phyloP scores from a whole-genome alignment of 192 early-diverging fungal genomes.

The Coemansia sp. region DNA sequence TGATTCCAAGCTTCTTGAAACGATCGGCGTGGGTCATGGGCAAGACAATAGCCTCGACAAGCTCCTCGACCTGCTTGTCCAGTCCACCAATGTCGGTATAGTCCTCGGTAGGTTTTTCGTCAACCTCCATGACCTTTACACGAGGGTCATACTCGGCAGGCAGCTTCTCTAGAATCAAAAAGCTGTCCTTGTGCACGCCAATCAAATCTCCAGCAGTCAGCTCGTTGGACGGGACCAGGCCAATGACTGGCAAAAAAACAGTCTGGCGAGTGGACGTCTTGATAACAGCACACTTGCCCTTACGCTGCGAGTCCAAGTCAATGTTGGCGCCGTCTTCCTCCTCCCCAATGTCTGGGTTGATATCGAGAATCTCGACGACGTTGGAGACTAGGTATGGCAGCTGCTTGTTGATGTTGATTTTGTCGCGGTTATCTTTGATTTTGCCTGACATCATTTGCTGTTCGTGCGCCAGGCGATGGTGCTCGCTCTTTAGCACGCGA shows the following conservation, averaged over 20 bases:
- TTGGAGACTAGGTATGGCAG: conserved; percentile 95
- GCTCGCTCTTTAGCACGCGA: conserved; percentile 94
- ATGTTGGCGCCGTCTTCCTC: conserved; percentile 96
- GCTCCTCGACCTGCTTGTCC: conserved; percentile 85
- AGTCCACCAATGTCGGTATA: conserved; percentile 94
- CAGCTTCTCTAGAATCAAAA: conserved; percentile 91
- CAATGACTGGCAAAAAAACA: conserved; percentile 96
- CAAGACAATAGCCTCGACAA: conserved; percentile 84
- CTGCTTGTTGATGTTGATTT: conserved; percentile 98
- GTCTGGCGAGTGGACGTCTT: conserved; percentile 96
- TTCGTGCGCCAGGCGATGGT: conserved; percentile 86
- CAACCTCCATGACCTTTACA: conserved; percentile 99
- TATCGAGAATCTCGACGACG: conserved; percentile 94
- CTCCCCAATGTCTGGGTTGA: conserved; percentile 84
- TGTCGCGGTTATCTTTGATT: conserved; percentile 98
- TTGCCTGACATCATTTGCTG: conserved; percentile 82
- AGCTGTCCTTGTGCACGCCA: conserved; percentile 98
- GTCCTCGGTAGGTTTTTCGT: conserved; percentile 98
- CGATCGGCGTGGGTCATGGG: conserved; percentile 85
- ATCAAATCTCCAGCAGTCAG: conserved; percentile 96
- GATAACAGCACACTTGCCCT: conserved; percentile 97
- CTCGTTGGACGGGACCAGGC: conserved; percentile 85
- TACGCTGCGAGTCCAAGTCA: conserved; percentile 88
- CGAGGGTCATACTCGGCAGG: conserved; percentile 98
- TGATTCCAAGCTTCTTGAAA: conserved; percentile 87